Conservation (phyloP, 805 yeast species). For the Wickerhamiella dianesei region DNA sequence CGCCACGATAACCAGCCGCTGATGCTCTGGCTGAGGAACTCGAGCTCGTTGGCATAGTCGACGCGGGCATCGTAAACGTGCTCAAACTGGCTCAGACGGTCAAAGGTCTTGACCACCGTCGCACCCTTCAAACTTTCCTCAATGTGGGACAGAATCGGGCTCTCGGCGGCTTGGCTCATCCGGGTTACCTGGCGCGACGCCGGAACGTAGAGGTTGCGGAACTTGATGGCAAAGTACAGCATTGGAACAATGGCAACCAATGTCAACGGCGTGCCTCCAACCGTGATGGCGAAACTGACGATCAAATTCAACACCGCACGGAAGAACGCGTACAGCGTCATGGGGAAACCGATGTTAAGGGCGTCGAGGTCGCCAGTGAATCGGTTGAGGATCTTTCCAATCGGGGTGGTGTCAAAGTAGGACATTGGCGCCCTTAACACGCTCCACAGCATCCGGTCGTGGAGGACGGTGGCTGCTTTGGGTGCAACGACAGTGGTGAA, state of each 20-base stretch:
- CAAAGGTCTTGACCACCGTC: constrained; percentile 59
- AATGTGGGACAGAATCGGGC: constrained; percentile 66
- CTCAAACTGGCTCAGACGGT: constrained; percentile 48
- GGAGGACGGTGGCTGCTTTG: constrained; percentile 25
- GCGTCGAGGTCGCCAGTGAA: constrained; percentile 58
- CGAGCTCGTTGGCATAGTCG: constrained; percentile 20
- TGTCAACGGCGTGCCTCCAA: constrained; percentile 54
- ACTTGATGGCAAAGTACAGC: constrained; percentile 41
- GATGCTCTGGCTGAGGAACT: constrained; percentile 66
- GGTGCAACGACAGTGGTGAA: constrained; percentile 44
- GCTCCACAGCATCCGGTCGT: constrained; percentile 50
- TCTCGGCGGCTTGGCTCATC: constrained; percentile 46
- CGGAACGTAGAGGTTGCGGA: constrained; percentile 51
- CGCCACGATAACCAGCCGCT: constrained; percentile 88
- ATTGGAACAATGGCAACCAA: constrained; percentile 47
- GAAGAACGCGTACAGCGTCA: constrained; percentile 39
- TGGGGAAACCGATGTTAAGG: constrained; percentile 56
- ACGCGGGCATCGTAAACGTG: constrained; percentile 15
- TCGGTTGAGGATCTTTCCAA: constrained; percentile 78
- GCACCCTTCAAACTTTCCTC: constrained; percentile 68
- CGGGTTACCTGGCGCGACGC: constrained; percentile 66
- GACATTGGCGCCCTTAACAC: constrained; percentile 83
- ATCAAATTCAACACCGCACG: constrained; percentile 36
- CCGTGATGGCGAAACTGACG: constrained; percentile 45
- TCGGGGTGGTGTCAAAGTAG: constrained; percentile 86